These are phyloP conservation scores for Elaeis oleifera DNA, from an alignment of 202 grass and related monocot species.

Conservation along the genomic window DNA sequence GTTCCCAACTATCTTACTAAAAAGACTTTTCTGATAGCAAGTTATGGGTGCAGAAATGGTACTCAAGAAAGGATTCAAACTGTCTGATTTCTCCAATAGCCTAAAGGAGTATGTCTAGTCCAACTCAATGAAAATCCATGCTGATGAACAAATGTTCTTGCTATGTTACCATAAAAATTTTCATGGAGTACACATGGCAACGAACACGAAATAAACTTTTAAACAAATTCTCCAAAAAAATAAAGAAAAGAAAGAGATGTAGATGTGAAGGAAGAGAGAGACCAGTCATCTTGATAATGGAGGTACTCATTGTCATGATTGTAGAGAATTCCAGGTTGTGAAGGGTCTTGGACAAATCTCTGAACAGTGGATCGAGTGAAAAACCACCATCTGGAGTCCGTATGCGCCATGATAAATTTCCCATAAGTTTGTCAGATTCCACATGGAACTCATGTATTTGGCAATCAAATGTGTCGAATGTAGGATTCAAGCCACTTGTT, in stretches of 20 bases:
- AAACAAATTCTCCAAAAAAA: background rate
- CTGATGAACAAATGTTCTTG: too few species aligned
- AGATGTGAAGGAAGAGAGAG: background rate
- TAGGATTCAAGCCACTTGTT: slow-evolving; percentile 83
- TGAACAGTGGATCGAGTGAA: slow-evolving; percentile 70
- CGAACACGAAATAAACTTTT: too few species aligned
- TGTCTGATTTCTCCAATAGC: too few species aligned
- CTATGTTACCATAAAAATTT: too few species aligned
- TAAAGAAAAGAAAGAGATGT: background rate
- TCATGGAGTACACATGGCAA: too few species aligned
- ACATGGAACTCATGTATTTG: slow-evolving; percentile 86
- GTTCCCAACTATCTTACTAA: too few species aligned
- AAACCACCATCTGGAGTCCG: slow-evolving; percentile 64
- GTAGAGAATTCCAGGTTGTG: slow-evolving; percentile 68
- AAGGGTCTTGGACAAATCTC: slow-evolving; percentile 65
- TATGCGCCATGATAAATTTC: slow-evolving; percentile 71
- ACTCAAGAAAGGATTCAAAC: too few species aligned
- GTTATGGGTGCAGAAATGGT: too few species aligned
- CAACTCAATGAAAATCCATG: too few species aligned
- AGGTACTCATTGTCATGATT: slow-evolving; percentile 94
- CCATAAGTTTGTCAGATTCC: slow-evolving; percentile 63
- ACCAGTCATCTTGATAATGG: slow-evolving; percentile 99
- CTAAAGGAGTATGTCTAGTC: too few species aligned
- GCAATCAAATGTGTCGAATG: slow-evolving; percentile 83
- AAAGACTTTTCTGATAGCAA: too few species aligned